Percentiles rank a stretch among this genome's conserved stretches.
These are phyloP conservation scores for Cytospora mali DNA, from an alignment of 2,329 filamentous ascomycete genomes.

Conservation along the genomic window DNA sequence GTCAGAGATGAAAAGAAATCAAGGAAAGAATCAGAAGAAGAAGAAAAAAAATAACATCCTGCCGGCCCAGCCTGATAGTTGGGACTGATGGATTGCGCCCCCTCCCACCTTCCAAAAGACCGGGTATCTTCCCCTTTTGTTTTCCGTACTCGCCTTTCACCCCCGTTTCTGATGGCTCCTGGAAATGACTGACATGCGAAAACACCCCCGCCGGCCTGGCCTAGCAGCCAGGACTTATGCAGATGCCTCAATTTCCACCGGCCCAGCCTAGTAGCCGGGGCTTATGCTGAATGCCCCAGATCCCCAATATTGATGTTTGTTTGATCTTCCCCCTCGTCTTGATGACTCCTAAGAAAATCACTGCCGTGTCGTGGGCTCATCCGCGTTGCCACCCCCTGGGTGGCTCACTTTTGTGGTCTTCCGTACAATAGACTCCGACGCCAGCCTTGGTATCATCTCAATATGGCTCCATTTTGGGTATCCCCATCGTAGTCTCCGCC, in stretches of 20 bases:
- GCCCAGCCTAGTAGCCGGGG: conserved; percentile 8
- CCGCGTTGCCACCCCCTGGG: not conserved
- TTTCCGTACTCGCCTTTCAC: not conserved
- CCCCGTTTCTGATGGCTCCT: conserved; percentile 7
- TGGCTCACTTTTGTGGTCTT: not conserved
- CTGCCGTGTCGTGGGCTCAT: not conserved
- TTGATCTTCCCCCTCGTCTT: conserved; percentile 1
- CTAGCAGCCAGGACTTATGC: conserved; percentile 19
- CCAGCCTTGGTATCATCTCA: not conserved
- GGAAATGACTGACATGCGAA: not conserved
- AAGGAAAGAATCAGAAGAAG: not conserved
- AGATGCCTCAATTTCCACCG: not conserved
- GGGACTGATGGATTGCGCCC: conserved; percentile 10
- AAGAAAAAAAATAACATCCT: not conserved
- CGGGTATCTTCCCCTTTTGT: not conserved
- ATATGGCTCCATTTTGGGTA: not conserved
- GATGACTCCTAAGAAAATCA: not conserved
- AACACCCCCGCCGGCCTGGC: conserved; percentile 15
- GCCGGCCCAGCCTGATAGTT: conserved; percentile 2
- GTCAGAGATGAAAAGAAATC: conserved; percentile 11
- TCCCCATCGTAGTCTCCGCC: not conserved
- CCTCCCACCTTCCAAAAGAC: no score
- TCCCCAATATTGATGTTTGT: conserved; percentile 3
- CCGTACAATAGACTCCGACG: not conserved
- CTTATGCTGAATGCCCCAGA: conserved; percentile 6